These are phyloP conservation scores for Ophidiomyces ophidiicola DNA, from an alignment of 2,329 filamentous ascomycete species.

Conservation along the genomic window DNA sequence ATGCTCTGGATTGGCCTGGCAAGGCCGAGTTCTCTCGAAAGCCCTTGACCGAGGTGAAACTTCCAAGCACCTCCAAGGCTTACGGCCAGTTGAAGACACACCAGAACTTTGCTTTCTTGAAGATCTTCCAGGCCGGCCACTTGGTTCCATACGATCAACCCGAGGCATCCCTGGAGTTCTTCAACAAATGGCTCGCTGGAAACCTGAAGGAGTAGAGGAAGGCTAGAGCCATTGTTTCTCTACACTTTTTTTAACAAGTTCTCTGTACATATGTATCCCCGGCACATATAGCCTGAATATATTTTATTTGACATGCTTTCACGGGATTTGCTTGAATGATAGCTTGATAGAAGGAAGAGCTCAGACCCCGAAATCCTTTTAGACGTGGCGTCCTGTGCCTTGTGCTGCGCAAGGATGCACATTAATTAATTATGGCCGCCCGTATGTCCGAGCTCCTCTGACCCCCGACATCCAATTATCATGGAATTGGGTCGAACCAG, in stretches of 20 bases:
- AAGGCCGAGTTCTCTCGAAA: slow-evolving; percentile 37
- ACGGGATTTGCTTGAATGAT: no score
- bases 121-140: slow-evolving; percentile 78
- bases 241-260: neutral
- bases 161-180: slow-evolving; percentile 74
- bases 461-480: no score
- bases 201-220: slow-evolving; percentile 48
- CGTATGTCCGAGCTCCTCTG: no score
- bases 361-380: no score
- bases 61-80: slow-evolving; percentile 39
- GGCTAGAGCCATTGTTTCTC: neutral
- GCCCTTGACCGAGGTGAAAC: slow-evolving; percentile 57
- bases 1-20: slow-evolving; percentile 38
- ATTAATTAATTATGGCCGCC: no score
- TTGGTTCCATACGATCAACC: slow-evolving; percentile 98
- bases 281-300: neutral
- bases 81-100: slow-evolving; percentile 70
- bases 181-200: slow-evolving; percentile 86
- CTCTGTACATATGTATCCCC: neutral
- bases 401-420: no score
- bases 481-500: no score
- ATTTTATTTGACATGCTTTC: no score
- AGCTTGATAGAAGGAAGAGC: no score
- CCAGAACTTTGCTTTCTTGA: slow-evolving; percentile 90
- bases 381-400: no score